phyloP scores from a whole-genome alignment of 2,329 filamentous ascomycete genomes.

The Ophidiomyces ophidiicola region DNA sequence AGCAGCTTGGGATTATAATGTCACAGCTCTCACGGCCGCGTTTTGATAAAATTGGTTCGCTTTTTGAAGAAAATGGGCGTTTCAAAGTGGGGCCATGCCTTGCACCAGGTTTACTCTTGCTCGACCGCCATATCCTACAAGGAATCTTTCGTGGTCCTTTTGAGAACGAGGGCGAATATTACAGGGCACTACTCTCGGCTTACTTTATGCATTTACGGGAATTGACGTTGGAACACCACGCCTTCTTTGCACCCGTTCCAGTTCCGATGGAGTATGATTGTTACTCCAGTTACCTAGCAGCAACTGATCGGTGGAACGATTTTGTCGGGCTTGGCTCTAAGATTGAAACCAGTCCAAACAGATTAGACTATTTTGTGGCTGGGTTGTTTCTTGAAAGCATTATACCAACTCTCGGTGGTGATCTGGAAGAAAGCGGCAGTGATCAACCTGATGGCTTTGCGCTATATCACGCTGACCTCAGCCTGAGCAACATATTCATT shows the following conservation, averaged over 20 bases:
- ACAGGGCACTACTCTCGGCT: constrained; percentile 16
- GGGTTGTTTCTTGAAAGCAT: constrained; percentile 17
- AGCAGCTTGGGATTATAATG: constrained; percentile 19
- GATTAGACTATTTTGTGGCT: constrained; percentile 20
- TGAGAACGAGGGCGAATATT: constrained; percentile 15
- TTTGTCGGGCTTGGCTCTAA: constrained; percentile 19
- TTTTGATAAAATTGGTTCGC: constrained; percentile 22
- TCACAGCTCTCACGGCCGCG: constrained; percentile 20
- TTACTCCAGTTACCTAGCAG: constrained; percentile 12
- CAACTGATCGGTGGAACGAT: constrained; percentile 19
- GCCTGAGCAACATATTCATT: constrained; percentile 30
- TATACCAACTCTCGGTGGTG: too few relatives aligned
- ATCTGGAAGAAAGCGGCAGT: constrained; percentile 11
- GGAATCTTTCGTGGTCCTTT: constrained; percentile 19
- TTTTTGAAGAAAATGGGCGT: constrained; percentile 19
- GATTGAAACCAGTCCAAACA: constrained; percentile 18
- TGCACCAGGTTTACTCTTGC: constrained; percentile 16
- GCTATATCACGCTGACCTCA: constrained; percentile 27
- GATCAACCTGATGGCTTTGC: constrained; percentile 7
- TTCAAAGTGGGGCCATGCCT: constrained; percentile 17
- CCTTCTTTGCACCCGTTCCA: constrained; percentile 12
- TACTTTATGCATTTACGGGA: constrained; percentile 17
- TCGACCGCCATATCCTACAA: constrained; percentile 13
- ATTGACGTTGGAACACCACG: constrained; percentile 4
- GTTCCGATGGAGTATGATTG: constrained; percentile 7